phyloP scores from a whole-genome alignment of 768 basidiomycete species.

The Suillus discolor region DNA sequence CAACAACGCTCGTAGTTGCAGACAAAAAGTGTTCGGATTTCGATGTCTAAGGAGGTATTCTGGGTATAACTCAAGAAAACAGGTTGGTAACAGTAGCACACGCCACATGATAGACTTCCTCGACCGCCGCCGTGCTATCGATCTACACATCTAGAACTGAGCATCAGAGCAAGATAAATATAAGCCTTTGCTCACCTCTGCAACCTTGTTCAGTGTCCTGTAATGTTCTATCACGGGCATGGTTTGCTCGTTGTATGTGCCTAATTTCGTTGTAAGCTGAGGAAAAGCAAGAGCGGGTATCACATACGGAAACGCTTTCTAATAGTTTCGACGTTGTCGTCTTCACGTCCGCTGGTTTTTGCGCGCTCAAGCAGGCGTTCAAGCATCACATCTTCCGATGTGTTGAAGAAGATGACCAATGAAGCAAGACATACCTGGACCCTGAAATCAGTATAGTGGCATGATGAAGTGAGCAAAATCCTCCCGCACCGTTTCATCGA shows the following conservation, averaged over 20 bases:
- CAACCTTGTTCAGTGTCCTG: constrained; percentile 64
- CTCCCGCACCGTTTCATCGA: constrained; percentile 75
- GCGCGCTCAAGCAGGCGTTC: constrained; percentile 84
- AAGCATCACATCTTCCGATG: constrained; percentile 87
- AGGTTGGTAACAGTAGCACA: constrained; percentile 54
- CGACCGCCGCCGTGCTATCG: constrained; percentile 66
- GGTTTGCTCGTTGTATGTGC: constrained; percentile 45
- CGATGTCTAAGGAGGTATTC: constrained; percentile 5
- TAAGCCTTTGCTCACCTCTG: constrained; percentile 56
- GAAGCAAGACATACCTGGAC: constrained; percentile 77
- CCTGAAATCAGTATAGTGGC: constrained; percentile 2
- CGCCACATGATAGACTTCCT: constrained; percentile 70
- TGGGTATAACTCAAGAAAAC: constrained; percentile 31
- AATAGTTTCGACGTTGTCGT: constrained; percentile 94
- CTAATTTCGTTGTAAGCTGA: not conserved
- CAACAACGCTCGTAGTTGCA: not conserved
- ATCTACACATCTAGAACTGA: constrained; percentile 45
- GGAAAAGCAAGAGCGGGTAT: not conserved
- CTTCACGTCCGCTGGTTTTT: constrained; percentile 93
- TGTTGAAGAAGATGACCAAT: constrained; percentile 83
- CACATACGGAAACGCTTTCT: constrained; percentile 91
- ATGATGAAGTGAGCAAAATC: not conserved
- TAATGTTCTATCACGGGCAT: constrained; percentile 96
- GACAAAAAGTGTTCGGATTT: not conserved
- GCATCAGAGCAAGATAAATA: not conserved